A percentile compares a stretch with the other conserved stretches of the same genome.
Evolutionary conservation across 805 yeast species (phyloP).

Genomic region (Blastobotrys mokoenaii): DNA sequence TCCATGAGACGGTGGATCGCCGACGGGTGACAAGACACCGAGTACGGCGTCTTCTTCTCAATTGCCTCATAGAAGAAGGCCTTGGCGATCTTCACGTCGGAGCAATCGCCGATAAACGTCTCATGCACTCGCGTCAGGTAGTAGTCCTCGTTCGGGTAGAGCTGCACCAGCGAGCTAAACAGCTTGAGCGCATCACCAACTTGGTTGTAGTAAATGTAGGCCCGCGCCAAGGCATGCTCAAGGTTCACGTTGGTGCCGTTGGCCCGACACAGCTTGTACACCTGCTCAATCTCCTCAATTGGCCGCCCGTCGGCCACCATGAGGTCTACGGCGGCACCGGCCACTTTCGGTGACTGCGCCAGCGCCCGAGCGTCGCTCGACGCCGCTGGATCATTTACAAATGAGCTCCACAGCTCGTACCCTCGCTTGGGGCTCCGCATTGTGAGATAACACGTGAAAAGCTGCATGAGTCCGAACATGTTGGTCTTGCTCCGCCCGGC

Average conservation of each 20-base stretch:
- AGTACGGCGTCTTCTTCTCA: constrained; percentile 61
- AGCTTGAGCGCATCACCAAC: constrained; percentile 56
- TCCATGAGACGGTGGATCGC: constrained; percentile 59
- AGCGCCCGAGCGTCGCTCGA: constrained; percentile 1
- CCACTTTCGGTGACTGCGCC: constrained; percentile 11
- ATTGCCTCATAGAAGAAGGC: constrained; percentile 69
- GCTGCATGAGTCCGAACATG: constrained; percentile 16
- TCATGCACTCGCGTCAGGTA: constrained; percentile 59
- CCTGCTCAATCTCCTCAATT: constrained; percentile 14
- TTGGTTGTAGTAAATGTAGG: constrained; percentile 57
- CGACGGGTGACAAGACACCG: constrained; percentile 63
- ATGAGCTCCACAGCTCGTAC: constrained; percentile 10
- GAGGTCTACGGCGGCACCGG: constrained; percentile 15
- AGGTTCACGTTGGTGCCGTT: constrained; percentile 31
- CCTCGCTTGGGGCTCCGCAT: constrained; percentile 14
- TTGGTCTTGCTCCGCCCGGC: constrained; percentile 9
- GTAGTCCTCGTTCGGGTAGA: constrained; percentile 35
- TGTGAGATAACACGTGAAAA: constrained; percentile 16
- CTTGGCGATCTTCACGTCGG: constrained; percentile 61
- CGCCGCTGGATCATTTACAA: constrained; percentile 4
- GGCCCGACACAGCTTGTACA: constrained; percentile 9
- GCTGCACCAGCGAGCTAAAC: constrained; percentile 31
- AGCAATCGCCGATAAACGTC: constrained; percentile 68
- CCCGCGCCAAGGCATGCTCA: constrained; percentile 64
- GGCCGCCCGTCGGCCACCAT: constrained; percentile 15